phyloP scores from a whole-genome alignment of 2,329 filamentous ascomycete genomes.

The Sclerotinia glacialis region DNA sequence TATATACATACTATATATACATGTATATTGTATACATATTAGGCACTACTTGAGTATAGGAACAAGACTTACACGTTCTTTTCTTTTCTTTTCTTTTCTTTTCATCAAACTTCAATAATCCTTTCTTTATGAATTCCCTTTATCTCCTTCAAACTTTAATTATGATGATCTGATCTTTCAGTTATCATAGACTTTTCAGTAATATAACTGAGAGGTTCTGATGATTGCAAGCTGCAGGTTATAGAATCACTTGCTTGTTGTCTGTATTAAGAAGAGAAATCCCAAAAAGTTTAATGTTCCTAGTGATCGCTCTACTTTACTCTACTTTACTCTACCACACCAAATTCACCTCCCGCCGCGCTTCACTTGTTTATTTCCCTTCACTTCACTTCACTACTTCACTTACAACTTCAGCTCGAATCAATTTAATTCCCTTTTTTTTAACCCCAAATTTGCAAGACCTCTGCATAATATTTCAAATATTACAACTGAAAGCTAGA shows the following conservation, averaged over 20 bases:
- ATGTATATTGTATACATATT: too few species aligned
- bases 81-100: too few species aligned
- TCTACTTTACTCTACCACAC: not conserved
- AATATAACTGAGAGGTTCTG: not conserved
- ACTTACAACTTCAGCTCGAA: not conserved
- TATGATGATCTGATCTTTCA: not conserved
- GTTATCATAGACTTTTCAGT: not conserved
- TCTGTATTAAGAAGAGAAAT: not conserved
- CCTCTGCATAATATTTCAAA: not conserved
- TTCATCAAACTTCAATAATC: not conserved
- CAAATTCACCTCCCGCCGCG: not conserved
- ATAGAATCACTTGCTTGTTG: constrained; percentile 2
- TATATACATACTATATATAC: too few species aligned
- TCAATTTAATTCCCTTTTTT: not conserved
- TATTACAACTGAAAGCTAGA: not conserved
- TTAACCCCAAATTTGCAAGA: not conserved
- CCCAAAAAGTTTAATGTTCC: not conserved
- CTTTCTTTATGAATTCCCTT: not conserved
- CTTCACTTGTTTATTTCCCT: not conserved
- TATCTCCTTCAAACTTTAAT: not conserved
- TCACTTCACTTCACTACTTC: constrained; percentile 2
- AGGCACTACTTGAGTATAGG: too few species aligned
- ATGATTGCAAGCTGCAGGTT: not conserved
- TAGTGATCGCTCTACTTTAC: too few species aligned
- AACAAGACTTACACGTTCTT: not conserved